These are phyloP conservation scores for Marvania coccoides DNA, from an alignment of 139 green algal genomes.

Conservation along the genomic window DNA sequence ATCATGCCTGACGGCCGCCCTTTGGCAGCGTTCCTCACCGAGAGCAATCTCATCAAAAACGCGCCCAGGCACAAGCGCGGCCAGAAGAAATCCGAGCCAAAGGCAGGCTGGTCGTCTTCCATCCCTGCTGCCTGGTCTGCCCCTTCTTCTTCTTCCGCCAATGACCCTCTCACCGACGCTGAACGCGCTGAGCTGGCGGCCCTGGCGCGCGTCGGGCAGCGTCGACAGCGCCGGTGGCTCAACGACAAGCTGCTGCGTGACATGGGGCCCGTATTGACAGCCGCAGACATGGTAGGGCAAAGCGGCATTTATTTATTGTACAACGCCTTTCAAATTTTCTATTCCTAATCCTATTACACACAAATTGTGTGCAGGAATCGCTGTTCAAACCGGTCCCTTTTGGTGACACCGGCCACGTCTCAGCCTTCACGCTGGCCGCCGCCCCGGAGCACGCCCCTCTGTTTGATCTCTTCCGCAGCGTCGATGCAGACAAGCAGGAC, in stretches of 20 bases:
- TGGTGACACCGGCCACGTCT: slow-evolving; percentile 18
- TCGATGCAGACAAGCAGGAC: slow-evolving; percentile 42
- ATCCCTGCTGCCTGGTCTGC: background rate
- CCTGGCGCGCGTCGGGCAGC: slow-evolving; percentile 25
- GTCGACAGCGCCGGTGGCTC: slow-evolving; percentile 22
- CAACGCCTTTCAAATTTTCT: too few relatives aligned
- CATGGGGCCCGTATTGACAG: slow-evolving; percentile 34
- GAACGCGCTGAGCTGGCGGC: slow-evolving; percentile 21
- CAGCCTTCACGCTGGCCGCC: slow-evolving; percentile 5
- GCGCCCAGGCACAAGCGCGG: too few relatives aligned
- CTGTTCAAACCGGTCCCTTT: slow-evolving; percentile 53
- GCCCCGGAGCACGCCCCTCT: slow-evolving; percentile 7
- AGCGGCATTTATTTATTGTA: too few relatives aligned
- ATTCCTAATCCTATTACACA: too few relatives aligned
- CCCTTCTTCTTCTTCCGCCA: too few relatives aligned
- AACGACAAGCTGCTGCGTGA: slow-evolving; percentile 49
- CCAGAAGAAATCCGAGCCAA: too few relatives aligned
- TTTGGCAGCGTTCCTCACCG: background rate
- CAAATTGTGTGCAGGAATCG: too few relatives aligned
- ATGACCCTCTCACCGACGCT: slow-evolving; percentile 10
- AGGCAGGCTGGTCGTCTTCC: too few relatives aligned
- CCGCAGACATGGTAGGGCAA: slow-evolving; percentile 39
- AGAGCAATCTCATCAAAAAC: background rate
- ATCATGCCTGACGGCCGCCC: slow-evolving; percentile 6
- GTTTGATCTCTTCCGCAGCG: slow-evolving; percentile 40